phyloP scores from a whole-genome alignment of 2,329 filamentous ascomycete species.

The Tricladium varicosporioides region DNA sequence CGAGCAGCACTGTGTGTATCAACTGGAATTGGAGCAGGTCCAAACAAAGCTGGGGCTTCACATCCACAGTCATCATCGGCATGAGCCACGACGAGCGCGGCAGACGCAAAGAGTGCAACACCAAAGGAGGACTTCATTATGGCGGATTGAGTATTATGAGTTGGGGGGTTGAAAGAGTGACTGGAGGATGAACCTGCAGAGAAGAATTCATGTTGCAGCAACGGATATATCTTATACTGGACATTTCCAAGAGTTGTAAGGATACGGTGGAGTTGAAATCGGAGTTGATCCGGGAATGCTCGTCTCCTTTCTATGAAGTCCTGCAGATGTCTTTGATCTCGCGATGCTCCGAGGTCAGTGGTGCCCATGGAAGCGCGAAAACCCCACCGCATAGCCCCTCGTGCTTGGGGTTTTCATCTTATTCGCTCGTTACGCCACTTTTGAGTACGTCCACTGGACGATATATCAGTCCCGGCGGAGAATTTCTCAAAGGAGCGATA shows the following conservation, averaged over 20 bases:
- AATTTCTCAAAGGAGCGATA: background rate
- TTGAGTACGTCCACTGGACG: background rate
- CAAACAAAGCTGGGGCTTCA: slow-evolving; percentile 11
- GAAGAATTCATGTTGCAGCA: background rate
- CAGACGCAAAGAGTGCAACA: slow-evolving; percentile 9
- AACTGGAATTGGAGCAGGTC: slow-evolving; percentile 13
- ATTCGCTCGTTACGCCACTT: background rate
- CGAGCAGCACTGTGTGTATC: slow-evolving; percentile 10
- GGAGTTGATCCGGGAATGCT: background rate
- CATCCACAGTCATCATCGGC: slow-evolving; percentile 9
- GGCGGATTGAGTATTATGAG: slow-evolving; percentile 3
- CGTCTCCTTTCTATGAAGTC: background rate
- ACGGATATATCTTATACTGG: slow-evolving; percentile 2
- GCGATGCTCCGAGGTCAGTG: background rate
- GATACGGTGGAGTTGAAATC: background rate
- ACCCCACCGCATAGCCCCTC: background rate
- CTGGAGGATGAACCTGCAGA: slow-evolving; percentile 4
- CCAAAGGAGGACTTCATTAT: slow-evolving; percentile 16
- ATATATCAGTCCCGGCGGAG: background rate
- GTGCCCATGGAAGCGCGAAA: background rate
- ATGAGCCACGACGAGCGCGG: slow-evolving; percentile 8
- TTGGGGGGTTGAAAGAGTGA: background rate
- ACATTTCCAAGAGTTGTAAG: background rate
- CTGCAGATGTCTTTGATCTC: background rate
- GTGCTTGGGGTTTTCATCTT: background rate